phyloP scores from a whole-genome alignment of 116 monocot genomes.

The Iris pallida region DNA sequence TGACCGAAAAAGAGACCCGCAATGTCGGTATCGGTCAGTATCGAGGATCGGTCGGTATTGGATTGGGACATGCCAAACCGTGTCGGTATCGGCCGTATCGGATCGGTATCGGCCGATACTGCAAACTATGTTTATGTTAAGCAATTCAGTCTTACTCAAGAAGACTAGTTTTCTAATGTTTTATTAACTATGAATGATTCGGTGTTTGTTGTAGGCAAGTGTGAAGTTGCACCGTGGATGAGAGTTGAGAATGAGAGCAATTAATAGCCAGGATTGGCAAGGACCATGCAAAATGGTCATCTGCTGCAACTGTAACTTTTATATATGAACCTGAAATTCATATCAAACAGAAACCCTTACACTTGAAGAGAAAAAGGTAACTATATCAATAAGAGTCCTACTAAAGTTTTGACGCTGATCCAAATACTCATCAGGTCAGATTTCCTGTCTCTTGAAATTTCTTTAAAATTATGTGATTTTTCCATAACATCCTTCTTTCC shows the following conservation, averaged over 20 bases:
- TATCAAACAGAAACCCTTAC: constrained; percentile 85
- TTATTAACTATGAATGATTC: too few relatives aligned
- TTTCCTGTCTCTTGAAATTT: background rate
- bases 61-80: too few relatives aligned
- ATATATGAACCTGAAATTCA: constrained; percentile 97
- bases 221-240: constrained; percentile 91
- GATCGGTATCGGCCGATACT: too few relatives aligned
- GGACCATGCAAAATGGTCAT: constrained; percentile 98
- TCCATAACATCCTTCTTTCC: too few relatives aligned
- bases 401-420: constrained; percentile 86
- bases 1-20: too few relatives aligned
- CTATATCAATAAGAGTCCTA: constrained; percentile 90
- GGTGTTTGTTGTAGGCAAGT: constrained; percentile 38
- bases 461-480: too few relatives aligned
- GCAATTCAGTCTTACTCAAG: too few relatives aligned
- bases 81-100: too few relatives aligned
- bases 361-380: constrained; percentile 54
- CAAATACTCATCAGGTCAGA: constrained; percentile 66
- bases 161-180: too few relatives aligned
- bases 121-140: too few relatives aligned
- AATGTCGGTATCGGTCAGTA: too few relatives aligned
- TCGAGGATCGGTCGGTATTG: too few relatives aligned
- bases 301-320: constrained; percentile 93
- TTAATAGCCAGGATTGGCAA: constrained; percentile 97
- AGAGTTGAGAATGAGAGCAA: constrained; percentile 88